Conservation (phyloP, 257 asterid genomes). For the Fraxinus americana region DNA sequence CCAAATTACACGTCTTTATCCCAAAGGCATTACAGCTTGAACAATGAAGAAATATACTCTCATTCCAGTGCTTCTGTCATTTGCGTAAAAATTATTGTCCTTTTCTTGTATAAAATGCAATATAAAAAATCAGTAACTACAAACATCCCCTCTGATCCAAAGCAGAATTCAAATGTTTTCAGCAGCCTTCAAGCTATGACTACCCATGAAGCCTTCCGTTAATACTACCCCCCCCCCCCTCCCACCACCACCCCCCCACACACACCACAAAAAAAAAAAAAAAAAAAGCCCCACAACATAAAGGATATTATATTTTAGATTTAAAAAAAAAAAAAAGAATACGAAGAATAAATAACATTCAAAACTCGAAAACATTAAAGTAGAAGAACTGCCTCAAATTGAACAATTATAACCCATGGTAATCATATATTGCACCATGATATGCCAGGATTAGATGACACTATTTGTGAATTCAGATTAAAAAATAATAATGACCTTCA, state of each 20-base stretch:
- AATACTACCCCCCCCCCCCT: not conserved
- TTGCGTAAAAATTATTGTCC: not conserved
- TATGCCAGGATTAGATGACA: slow-evolving; percentile 7
- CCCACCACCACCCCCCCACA: too few species aligned
- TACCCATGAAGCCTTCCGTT: too few species aligned
- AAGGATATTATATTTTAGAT: too few species aligned
- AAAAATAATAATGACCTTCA: slow-evolving; percentile 53
- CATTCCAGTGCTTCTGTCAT: too few species aligned
- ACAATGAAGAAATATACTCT: not conserved
- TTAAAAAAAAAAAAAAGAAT: too few species aligned
- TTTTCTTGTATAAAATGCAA: not conserved
- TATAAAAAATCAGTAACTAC: not conserved
- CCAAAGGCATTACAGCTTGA: not conserved
- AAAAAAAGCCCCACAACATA: too few species aligned
- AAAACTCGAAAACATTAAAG: not conserved
- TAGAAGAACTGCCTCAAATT: not conserved
- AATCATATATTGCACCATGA: not conserved
- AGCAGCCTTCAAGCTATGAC: too few species aligned
- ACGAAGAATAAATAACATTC: too few species aligned
- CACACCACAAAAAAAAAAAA: not conserved
- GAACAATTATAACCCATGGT: too few species aligned
- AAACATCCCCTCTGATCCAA: not conserved
- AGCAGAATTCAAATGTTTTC: not conserved
- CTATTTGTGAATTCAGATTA: not conserved
- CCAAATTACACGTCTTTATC: not conserved